Base-by-base conservation (phyloP, 352 stramenopile species). In the Globisporangium orthogonon region DNA sequence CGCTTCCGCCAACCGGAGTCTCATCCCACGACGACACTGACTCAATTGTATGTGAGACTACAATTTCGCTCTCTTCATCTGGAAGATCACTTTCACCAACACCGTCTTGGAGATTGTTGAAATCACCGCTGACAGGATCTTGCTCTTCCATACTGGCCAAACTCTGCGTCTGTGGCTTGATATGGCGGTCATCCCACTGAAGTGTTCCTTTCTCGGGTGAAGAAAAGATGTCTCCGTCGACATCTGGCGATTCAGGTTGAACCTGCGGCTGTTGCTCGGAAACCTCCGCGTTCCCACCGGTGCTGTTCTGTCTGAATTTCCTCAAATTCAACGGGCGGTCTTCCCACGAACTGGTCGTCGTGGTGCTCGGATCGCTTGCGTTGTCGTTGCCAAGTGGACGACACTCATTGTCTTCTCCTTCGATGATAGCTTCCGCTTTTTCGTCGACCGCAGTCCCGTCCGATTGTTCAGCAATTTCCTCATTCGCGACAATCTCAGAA, bases 181-280 rank as follows among this genome's bases (percentile, higher is more conserved):
- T 65, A 6, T 60, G 60, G 28, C 51, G 63, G 0, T 70, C 56
- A 18, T 67, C 63, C 63, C 51, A 64, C 7, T 35, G 46, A 10
- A 30, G 10, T 11, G n/a, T 6, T 46, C 35, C 23, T 15, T 15
- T 62, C 14, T 54, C 55, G 3, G 31, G 14, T 9, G n/a, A 58
- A 33, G 28, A 18, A 48, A 15, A 37, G 11, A 48, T 30, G 15
- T 31, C 47, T 18, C 17, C 35, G 14, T 59, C 51, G 17, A 54
- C 51, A 14, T 43, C 58, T 23, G 41, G 44, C n/a, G 52, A 53
- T 30, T 13, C 40, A 14, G 10, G 4, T 9, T 33, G 23, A n/a
- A 31, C 29, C 15, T 52, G 30, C 1, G 17, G 37, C 6, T 51
- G 46, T 29, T 51, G 46, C 18, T 30, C 30, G 17, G 17, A 6